Conservation (phyloP, 345 rosid species). For the Syzygium aqueum region DNA sequence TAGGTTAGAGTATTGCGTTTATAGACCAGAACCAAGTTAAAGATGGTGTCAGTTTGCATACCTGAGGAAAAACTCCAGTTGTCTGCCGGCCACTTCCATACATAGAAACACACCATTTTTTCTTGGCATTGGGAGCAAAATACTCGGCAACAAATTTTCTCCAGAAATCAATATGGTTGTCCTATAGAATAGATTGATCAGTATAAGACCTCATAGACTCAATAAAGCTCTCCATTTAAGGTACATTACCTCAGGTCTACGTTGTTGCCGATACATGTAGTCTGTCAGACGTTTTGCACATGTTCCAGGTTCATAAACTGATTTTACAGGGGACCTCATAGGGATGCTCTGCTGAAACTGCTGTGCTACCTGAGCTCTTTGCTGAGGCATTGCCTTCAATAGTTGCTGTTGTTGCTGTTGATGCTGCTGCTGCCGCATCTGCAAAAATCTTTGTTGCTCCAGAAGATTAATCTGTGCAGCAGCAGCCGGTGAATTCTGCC, state of each 20-base stretch:
- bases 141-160: conserved; percentile 32
- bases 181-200: conserved; percentile 9
- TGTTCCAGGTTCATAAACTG: conserved; percentile 22
- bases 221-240: neutral
- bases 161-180: conserved; percentile 31
- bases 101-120: conserved; percentile 32
- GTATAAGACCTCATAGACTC: neutral
- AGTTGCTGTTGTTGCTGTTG: conserved; percentile 46
- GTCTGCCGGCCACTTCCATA: conserved; percentile 14
- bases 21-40: neutral
- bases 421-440: conserved; percentile 55
- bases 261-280: conserved; percentile 18
- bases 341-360: conserved; percentile 34
- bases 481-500: conserved; percentile 63
- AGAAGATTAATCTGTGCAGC: conserved; percentile 56
- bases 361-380: conserved; percentile 67
- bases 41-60: neutral
- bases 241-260: conserved; percentile 17
- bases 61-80: conserved; percentile 21
- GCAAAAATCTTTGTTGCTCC: conserved; percentile 71
- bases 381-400: conserved; percentile 79
- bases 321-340: conserved; percentile 11
- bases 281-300: conserved; percentile 19
- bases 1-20: neutral
- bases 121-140: conserved; percentile 25